phyloP scores from a whole-genome alignment of 352 stramenopile species.

The Globisporangium orthogonon region DNA sequence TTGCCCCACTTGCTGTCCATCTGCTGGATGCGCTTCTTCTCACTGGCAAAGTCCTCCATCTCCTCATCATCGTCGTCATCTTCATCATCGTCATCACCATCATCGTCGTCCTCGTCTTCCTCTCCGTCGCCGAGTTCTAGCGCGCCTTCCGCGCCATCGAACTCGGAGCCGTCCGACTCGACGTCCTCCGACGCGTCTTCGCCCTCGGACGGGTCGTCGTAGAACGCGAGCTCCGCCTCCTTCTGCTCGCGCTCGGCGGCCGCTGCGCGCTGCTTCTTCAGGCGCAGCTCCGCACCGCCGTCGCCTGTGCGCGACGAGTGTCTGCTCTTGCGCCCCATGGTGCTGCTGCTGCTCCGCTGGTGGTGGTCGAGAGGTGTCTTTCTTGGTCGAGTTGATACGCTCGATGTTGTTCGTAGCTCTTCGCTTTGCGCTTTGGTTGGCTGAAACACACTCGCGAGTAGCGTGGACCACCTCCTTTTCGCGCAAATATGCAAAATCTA shows the following conservation, averaged over 20 bases:
- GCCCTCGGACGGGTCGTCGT: conserved; percentile 76
- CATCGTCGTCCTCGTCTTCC: conserved; percentile 30
- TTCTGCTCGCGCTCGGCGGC: conserved; percentile 51
- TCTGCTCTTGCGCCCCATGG: conserved; percentile 66
- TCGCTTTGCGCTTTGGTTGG: neutral
- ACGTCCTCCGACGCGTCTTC: conserved; percentile 50
- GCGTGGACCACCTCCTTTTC: too few relatives aligned
- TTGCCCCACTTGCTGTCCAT: conserved; percentile 85
- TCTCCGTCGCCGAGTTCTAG: conserved; percentile 49
- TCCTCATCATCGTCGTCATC: conserved; percentile 44
- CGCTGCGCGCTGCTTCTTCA: conserved; percentile 60
- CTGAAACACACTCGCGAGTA: neutral
- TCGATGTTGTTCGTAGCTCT: conserved; percentile 7
- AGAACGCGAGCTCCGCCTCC: conserved; percentile 75
- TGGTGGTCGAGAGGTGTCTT: neutral
- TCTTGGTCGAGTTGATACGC: neutral
- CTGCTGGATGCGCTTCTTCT: conserved; percentile 66
- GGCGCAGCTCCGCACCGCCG: conserved; percentile 62
- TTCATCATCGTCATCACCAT: conserved; percentile 22
- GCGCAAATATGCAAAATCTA: too few relatives aligned
- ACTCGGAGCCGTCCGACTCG: conserved; percentile 55
- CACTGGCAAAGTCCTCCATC: conserved; percentile 46
- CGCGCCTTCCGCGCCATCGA: conserved; percentile 55
- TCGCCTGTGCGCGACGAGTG: conserved; percentile 73
- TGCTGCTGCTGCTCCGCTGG: neutral